Percentiles rank a stretch among this genome's conserved stretches.
Conservation (phyloP, 257 asterid species). For the Ilex asprella region DNA sequence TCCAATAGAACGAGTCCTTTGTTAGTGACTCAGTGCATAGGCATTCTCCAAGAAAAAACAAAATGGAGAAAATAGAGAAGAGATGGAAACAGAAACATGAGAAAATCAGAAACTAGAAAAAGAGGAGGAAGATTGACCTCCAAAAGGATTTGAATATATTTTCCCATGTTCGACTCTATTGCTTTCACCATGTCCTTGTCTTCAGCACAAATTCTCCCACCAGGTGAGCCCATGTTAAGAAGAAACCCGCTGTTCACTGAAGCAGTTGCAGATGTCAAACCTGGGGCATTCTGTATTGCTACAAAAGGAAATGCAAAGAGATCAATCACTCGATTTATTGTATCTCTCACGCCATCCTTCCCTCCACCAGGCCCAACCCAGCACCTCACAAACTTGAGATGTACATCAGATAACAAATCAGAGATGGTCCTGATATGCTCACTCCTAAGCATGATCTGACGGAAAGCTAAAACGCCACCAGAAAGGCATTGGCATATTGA, state of each 20-base stretch:
- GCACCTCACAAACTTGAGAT: conserved; percentile 63
- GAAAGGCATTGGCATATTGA: conserved; percentile 88
- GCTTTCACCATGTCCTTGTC: conserved; percentile 92
- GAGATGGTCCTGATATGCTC: conserved; percentile 63
- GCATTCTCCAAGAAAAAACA: too few species aligned
- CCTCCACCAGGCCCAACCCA: conserved; percentile 98
- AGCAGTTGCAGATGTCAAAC: conserved; percentile 83
- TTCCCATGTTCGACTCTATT: conserved; percentile 73
- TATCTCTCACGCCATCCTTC: conserved; percentile 68
- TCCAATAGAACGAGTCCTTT: neutral
- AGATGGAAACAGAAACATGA: too few species aligned
- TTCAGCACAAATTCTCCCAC: conserved; percentile 81
- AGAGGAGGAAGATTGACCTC: conserved; percentile 49
- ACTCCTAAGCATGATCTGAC: conserved; percentile 67
- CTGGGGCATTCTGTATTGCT: conserved; percentile 75
- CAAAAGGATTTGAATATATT: conserved; percentile 76
- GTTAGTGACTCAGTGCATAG: too few species aligned
- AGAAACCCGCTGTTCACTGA: conserved; percentile 92
- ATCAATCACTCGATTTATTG: conserved; percentile 72
- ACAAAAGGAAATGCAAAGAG: conserved; percentile 94
- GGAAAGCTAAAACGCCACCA: conserved; percentile 82
- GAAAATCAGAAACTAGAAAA: conserved; percentile 5
- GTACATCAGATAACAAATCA: conserved; percentile 63
- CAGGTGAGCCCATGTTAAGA: conserved; percentile 95
- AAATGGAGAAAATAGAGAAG: neutral